Base-by-base conservation (phyloP, 352 stramenopile species). In the Phytophthora tubulina region DNA sequence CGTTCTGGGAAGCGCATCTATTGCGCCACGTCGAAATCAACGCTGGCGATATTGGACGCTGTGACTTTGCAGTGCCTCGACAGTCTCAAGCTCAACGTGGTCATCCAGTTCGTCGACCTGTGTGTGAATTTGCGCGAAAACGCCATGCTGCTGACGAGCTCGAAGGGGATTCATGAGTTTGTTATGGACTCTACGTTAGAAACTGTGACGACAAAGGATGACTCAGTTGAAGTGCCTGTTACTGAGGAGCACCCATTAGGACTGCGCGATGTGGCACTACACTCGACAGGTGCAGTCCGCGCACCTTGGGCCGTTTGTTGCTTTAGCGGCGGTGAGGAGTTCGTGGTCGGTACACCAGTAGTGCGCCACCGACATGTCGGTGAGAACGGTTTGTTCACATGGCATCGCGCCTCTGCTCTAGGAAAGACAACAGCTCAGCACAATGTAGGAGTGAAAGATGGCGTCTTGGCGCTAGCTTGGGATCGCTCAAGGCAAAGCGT, bases 321-420 rank as follows among this genome's bases (percentile, higher is more conserved):
- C 39, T 93, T 94, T 49, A 92, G 80, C 4, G 83, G 78, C 21
- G 79, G 87, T 10, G 84, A 90, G 33, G 75, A 78, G 11, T 94
- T 90, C 63, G 81, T 94, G 1, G 77, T 96, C 0, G 86, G 89
- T 0, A 89, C 91, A 42, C 89, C 89, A 9, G 80, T 92, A 6
- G 85, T 93, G n/a, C 86, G 86, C 14, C 89, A 94, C 54, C 84
- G 87, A 14, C 84, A 94, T 39, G 84, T 96, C 4, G 89, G 89
- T 8, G 89, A 94, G 44, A 94, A 90, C 30, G 88, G 86, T 0
- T 69, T 96, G 39, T 96, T 93, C 61, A 92, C 85, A 32, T 96
- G 88, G 88, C 73, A 92, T 72, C 82, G 86, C 4, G 67, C 42
- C 0, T 86, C 78, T 0, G 31, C 36, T 42, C 15, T 49, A 13